Base-by-base conservation (phyloP, 768 basidiomycete species). In the Xerocomus brunneocitrinus region DNA sequence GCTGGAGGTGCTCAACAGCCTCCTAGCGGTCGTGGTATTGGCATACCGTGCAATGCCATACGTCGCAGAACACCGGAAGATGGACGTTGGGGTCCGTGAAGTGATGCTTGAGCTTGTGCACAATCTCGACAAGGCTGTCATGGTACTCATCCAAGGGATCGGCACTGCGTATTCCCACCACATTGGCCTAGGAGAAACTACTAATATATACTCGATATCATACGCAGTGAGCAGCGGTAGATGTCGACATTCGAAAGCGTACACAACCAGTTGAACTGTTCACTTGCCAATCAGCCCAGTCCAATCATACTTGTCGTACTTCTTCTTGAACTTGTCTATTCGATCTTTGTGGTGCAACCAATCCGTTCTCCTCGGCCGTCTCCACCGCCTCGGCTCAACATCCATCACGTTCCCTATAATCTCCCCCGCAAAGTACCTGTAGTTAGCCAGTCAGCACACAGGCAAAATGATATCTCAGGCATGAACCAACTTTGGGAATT, bases 391-490 rank as follows among this genome's bases (percentile, higher is more conserved):
- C 2, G 95, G 84, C 64, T 95, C 93, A 36, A 97, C 65, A 12
- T 92, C 93, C 46, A 99, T 74, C 52, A 97, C 66, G 61, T 91
- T 93, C 8, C 95, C 95, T 57, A 98, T 85, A 60, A 98, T 95
- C 70, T 99, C 95, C 16, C 82, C 85, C 0, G 93, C 95, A 67
- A 99, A 99, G 67, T 91, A 97, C 55, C 94, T 95, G 58, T 19
- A 34, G 9, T 25, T 49, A 25, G n/a, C 22, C 22, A 1, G 48
- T 66, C 45, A 66, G 16, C n/a, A 6, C 44, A 45, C 39, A 32
- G 5, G 31, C 1, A 27, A 19, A 34, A 34, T 16, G 1, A 35
- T 6, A 24, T 14, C 4, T 5, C 30, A 45, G 13, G n/a, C 25
- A 46, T 22, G 49, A 39, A 41, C 73, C 80, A 62, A 91, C 91